Base-by-base conservation (phyloP, 129 eudicot genomes). In the Silybum marianum region DNA sequence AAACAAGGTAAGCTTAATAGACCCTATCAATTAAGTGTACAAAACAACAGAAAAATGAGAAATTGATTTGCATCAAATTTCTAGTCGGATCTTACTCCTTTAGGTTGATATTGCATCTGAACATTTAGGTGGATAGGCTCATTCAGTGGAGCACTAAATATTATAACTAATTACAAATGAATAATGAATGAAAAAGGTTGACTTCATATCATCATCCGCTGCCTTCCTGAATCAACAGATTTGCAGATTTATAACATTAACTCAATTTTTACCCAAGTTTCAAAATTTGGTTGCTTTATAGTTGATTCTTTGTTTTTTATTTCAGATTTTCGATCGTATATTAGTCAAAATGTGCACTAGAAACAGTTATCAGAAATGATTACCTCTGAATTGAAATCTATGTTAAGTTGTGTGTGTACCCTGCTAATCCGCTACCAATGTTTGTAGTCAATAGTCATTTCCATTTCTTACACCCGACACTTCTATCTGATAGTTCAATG, bases 61-160 rank as follows among this genome's bases (percentile, higher is more conserved):
- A 78, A 10, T 44, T 26, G 30, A 42, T 18, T 69, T 68, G 19
- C 34, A 69, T 78, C 16, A 79, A 78, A 30, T 69, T 79, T 44
- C 48, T 69, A n/a, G 22, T 30, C 7, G 75, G 75, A 69, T 69
- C 69, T 78, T 68, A 48, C 69, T 46, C 13, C 22, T 69, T 48
- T 44, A 69, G 76, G 22, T 46, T 74, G 32, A 28, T 42, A 10
- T 42, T 69, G 65, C 74, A 28, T 48, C 36, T 6, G 67, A 70
- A 26, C 21, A 9, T 68, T 9, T 68, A 67, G 28, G 67, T 51
- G 44, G 67, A 19, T 44, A 9, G 40, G 72, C 72, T 77, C 22
- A 21, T 30, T 19, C 18, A 19, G 19, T 51, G 36, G 70, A 16
- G 18, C 46, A 75, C 32, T 28, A 28, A 30, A 30, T 30, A 32